Base-by-base conservation (phyloP, 1,139 yeast species). In the Meyerozyma carpophila region DNA sequence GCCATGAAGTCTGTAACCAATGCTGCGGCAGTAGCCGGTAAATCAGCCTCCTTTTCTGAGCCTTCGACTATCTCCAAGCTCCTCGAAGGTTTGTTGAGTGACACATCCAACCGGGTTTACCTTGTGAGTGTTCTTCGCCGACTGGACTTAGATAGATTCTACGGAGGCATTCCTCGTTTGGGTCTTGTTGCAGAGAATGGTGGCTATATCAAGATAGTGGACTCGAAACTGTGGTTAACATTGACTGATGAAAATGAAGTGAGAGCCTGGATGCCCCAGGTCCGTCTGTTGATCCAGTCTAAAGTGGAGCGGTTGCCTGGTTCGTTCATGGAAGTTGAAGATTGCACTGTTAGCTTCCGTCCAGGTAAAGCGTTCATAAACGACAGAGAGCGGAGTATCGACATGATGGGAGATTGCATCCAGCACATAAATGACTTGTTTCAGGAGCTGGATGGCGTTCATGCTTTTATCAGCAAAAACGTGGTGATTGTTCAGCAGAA, bases 141-240 rank as follows among this genome's bases (percentile, higher is more conserved):
- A 47, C 63, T 73, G 2, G 84, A 82, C 37, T 67, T 90, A 56
- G 88, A 85, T 50, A 72, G 86, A 41, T 63, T 81, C 43, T 90
- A 83, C 63, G 73, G 84, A 32, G 76, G 90, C 48, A 75, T 81
- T 10, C 81, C 84, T 1, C 78, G 77, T 37, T 59, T 91, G 31
- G 98, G 98, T 0, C 68, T 91, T 42, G 81, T 91, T 51, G 95
- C 96, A 1, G 98, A 91, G 61, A 83, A 85, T 58, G 98, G 98
- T 32, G 95, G 90, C 2, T 82, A 70, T 51, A 76, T 85, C 27
- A 81, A 77, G 56, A 57, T 84, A 24, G 73, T 79, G 27, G 75
- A 75, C 2, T 62, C 70, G 9, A 68, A 70, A 25, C 66, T 68
- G 13, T 91, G 97, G 97, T 65, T 79, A 31, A 73, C 86, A 3